A percentile compares a stretch with the other conserved stretches of the same genome.
Conservation (phyloP, 805 yeast species). For the Kuraishia borneana region DNA sequence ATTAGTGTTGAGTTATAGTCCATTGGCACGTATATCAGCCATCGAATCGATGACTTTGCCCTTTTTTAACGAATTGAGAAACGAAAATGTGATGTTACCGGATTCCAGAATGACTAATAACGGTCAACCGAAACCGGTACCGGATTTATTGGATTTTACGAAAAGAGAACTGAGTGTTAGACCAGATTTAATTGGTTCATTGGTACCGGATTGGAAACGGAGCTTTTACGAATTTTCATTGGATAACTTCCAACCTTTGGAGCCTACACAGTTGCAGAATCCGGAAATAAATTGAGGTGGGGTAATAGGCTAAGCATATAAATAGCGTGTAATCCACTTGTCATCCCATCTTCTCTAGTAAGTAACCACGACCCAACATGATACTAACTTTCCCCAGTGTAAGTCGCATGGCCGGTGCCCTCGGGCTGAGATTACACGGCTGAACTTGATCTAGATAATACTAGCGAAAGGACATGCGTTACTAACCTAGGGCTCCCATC, state of each 20-base stretch:
- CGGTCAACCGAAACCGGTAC: constrained; percentile 23
- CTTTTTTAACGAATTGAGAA: constrained; percentile 45
- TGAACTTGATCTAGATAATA: constrained; percentile 31
- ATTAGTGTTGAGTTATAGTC: constrained; percentile 56
- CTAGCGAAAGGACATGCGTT: constrained; percentile 30
- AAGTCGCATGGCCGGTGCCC: constrained; percentile 17
- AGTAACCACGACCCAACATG: not conserved
- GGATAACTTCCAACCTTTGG: constrained; percentile 27
- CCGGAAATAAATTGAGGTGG: constrained; percentile 9
- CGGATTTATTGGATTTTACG: constrained; percentile 40
- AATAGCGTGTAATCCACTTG: not conserved
- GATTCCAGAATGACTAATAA: constrained; percentile 29
- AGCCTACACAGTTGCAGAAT: constrained; percentile 22
- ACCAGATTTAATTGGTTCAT: constrained; percentile 24
- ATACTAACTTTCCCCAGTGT: not conserved
- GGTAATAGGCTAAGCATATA: not conserved
- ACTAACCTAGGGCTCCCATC: constrained; percentile 1
- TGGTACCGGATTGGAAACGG: constrained; percentile 31
- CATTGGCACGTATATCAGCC: constrained; percentile 52
- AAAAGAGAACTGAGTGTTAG: constrained; percentile 37
- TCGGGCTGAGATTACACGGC: constrained; percentile 29
- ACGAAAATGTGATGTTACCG: constrained; percentile 13
- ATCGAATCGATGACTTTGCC: constrained; percentile 36
- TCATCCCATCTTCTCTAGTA: not conserved
- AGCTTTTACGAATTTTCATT: constrained; percentile 10